Evolutionary conservation across 2,329 filamentous ascomycete genomes (phyloP), one percentile per base, ranked within the genome.

Genomic region (Xylariaceae sp.): DNA sequence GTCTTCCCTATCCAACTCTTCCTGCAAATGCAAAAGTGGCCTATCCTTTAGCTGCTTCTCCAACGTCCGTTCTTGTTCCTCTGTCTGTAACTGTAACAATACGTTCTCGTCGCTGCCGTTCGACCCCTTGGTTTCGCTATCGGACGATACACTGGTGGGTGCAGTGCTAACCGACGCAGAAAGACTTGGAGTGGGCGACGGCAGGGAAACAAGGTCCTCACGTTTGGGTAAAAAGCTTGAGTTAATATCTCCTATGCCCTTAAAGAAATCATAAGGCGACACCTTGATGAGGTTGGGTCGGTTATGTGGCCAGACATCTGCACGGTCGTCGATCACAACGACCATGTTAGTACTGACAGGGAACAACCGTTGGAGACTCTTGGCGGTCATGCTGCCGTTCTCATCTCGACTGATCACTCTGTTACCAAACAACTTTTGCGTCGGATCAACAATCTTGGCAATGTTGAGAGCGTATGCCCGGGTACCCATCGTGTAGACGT

Each of bases 401-500:
- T 99, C 94, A 72, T 97, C 93, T 69, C 94, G 88, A 74, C 93
- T 97, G 70, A 99, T 89, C 68, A 99, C 92, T 57, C 94, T 86
- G 74, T 97, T 92, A 45, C 90, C 93, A 73, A 99, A 99, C 8
- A 96, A 85, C 71, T 88, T 92, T 64, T 88, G 85, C 39, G 93
- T 86, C 0, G 93, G 93, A 70, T 99, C 94, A 63, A 99, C 89
- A 63, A 99, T 93, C 67, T 89, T 88, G 44, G 92, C 92, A 67
- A 99, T 95, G 62, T 90, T 88, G 67, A 92, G 82, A 8, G 94
- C 94, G 72, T 99, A 99, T n/a, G 93, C 90, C 64, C 94, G 85
- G 18, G 94, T 99, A 58, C 93, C 94, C 94, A 99, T 99, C 49
- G 94, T 99, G 78, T 99, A 99, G 64, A 99, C 93, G 73, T 99